Conservation (phyloP, 345 rosid species). For the Hirschfeldia incana region DNA sequence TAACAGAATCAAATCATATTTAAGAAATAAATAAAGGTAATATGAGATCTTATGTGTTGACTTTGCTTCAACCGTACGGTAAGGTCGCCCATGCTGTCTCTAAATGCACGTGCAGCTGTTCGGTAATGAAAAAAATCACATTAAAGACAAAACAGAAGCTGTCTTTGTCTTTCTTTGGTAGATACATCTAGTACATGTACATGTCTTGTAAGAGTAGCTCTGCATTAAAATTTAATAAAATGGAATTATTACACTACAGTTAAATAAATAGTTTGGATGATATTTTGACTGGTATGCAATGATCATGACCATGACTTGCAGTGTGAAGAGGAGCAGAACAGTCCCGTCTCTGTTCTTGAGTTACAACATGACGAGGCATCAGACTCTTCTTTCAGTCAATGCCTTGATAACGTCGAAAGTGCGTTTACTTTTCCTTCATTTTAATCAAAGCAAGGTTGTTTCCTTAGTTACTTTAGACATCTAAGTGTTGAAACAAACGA, state of each 20-base stretch:
- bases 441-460: conserved; percentile 15
- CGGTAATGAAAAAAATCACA: neutral
- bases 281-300: conserved; percentile 26
- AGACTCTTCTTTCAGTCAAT: conserved; percentile 43
- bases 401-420: conserved; percentile 48
- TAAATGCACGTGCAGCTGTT: conserved; percentile 27
- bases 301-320: conserved; percentile 41
- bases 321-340: conserved; percentile 44
- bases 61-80: conserved; percentile 42
- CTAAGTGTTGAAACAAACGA: neutral
- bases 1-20: conserved; percentile 5
- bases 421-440: conserved; percentile 28
- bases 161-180: conserved; percentile 15
- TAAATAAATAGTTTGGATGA: neutral
- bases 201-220: neutral
- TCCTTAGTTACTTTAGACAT: neutral
- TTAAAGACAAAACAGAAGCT: conserved; percentile 22
- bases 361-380: conserved; percentile 43
- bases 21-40: conserved; percentile 14
- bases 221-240: neutral
- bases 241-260: neutral
- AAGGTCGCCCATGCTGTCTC: conserved; percentile 8
- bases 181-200: neutral
- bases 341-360: conserved; percentile 59
- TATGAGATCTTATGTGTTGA: conserved; percentile 36